These are phyloP conservation scores for Alternaria triticimaculans DNA, from an alignment of 2,329 filamentous ascomycete species.

Conservation along the genomic window DNA sequence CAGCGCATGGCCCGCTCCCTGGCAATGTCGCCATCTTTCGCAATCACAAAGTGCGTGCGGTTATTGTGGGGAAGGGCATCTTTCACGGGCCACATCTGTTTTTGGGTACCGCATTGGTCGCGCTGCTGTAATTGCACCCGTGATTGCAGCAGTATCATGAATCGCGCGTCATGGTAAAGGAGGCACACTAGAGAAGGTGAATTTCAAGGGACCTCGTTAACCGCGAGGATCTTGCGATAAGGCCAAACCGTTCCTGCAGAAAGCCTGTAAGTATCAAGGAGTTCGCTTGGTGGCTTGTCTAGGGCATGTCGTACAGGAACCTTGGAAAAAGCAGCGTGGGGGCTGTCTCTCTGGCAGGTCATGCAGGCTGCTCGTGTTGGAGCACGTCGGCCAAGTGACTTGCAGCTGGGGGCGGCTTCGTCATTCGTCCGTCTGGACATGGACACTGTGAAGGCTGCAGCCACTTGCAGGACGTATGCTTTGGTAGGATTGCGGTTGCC, in stretches of 20 bases:
- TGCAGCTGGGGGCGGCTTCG: conserved; percentile 19
- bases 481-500: conserved; percentile 20
- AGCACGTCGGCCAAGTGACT: conserved; percentile 34
- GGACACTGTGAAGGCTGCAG: conserved; percentile 1
- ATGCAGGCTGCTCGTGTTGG: conserved; percentile 19
- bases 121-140: conserved; percentile 4
- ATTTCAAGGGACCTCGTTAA: conserved; percentile 16
- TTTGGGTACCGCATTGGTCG: conserved; percentile 18
- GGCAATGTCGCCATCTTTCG: conserved; percentile 29
- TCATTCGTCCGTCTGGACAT: conserved; percentile 16
- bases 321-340: conserved; percentile 39
- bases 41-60: conserved; percentile 30
- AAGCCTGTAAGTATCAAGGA: conserved; percentile 26
- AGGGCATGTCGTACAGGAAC: conserved; percentile 19
- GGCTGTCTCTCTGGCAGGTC: conserved; percentile 22
- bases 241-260: conserved; percentile 33
- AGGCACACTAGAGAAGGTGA: conserved; percentile 2
- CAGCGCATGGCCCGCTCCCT: conserved; percentile 23
- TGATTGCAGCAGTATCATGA: conserved; percentile 10
- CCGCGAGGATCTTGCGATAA: conserved; percentile 18
- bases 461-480: conserved; percentile 25
- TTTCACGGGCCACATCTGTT: conserved; percentile 18
- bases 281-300: conserved; percentile 14
- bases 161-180: conserved; percentile 14
- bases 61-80: conserved; percentile 30